Evolutionary conservation across 768 basidiomycete species (phyloP).

Genomic region (Leccinum incarnatum): DNA sequence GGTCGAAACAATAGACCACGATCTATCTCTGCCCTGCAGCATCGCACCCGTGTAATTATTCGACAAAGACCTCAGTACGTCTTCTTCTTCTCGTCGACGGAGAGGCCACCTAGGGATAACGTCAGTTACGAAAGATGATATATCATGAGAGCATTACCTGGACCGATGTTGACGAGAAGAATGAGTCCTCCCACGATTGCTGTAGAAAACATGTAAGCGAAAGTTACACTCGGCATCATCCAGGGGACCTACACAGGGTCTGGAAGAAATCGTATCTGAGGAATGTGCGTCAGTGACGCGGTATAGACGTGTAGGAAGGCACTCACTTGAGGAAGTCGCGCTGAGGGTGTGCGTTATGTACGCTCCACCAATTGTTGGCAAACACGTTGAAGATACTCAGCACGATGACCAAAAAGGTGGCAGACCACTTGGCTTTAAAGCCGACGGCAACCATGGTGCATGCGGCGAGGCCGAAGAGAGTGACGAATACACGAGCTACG

Average conservation of each 20-base stretch:
- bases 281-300: slow-evolving; percentile 21
- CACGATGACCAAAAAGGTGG: slow-evolving; percentile 89
- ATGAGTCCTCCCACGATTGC: slow-evolving; percentile 97
- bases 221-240: not conserved
- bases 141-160: slow-evolving; percentile 50
- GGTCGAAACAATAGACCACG: slow-evolving; percentile 5
- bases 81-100: slow-evolving; percentile 99
- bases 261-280: slow-evolving; percentile 98
- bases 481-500: slow-evolving; percentile 81
- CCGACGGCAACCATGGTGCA: slow-evolving; percentile 97
- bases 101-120: slow-evolving; percentile 73
- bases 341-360: slow-evolving; percentile 89
- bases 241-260: slow-evolving; percentile 62
- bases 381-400: slow-evolving; percentile 96
- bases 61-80: slow-evolving; percentile 49
- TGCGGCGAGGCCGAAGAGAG: slow-evolving; percentile 85
- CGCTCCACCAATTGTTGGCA: slow-evolving; percentile 98
- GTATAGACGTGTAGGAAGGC: not conserved
- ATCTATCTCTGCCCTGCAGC: slow-evolving; percentile 8
- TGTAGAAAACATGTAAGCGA: slow-evolving; percentile 21
- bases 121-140: not conserved
- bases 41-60: not conserved
- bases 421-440: slow-evolving; percentile 99
- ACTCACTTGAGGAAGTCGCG: slow-evolving; percentile 96
- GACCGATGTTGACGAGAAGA: slow-evolving; percentile 97